Conservation (phyloP, 2,329 filamentous ascomycete species). For the Seiridium cupressi region DNA sequence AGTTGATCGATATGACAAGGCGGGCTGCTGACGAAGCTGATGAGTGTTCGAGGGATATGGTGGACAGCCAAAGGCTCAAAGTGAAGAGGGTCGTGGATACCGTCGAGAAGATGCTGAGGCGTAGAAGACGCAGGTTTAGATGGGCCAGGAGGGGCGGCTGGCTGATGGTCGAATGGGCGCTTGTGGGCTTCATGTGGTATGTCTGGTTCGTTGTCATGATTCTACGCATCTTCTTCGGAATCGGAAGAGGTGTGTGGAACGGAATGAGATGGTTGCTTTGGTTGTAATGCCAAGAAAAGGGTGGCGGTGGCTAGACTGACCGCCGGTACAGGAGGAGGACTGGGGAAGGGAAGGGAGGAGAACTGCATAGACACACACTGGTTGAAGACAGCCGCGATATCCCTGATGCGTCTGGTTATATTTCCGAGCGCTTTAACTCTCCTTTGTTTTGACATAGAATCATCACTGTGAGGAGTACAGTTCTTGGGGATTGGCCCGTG, state of each 20-base stretch:
- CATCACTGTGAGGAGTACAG: neutral
- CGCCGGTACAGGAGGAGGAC: no score
- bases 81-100: slow-evolving; percentile 79
- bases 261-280: slow-evolving; percentile 81
- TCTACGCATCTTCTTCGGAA: slow-evolving; percentile 61
- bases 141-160: slow-evolving; percentile 77
- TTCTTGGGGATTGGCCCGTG: neutral
- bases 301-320: no score
- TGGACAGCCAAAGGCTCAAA: slow-evolving; percentile 72
- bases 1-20: slow-evolving; percentile 60
- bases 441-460: neutral
- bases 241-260: slow-evolving; percentile 57
- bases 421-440: neutral
- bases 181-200: slow-evolving; percentile 91
- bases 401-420: neutral
- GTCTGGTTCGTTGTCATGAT: slow-evolving; percentile 88
- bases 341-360: neutral
- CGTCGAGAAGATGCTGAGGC: slow-evolving; percentile 72
- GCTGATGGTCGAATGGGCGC: slow-evolving; percentile 80
- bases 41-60: slow-evolving; percentile 71
- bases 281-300: slow-evolving; percentile 26
- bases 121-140: slow-evolving; percentile 65
- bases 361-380: neutral
- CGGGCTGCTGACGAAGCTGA: slow-evolving; percentile 76
- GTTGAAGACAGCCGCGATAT: neutral